Evolutionary conservation across 2,329 filamentous ascomycete species (phyloP), one percentile per base, ranked within the genome.

Genomic region (Stemphylium vesicarium): DNA sequence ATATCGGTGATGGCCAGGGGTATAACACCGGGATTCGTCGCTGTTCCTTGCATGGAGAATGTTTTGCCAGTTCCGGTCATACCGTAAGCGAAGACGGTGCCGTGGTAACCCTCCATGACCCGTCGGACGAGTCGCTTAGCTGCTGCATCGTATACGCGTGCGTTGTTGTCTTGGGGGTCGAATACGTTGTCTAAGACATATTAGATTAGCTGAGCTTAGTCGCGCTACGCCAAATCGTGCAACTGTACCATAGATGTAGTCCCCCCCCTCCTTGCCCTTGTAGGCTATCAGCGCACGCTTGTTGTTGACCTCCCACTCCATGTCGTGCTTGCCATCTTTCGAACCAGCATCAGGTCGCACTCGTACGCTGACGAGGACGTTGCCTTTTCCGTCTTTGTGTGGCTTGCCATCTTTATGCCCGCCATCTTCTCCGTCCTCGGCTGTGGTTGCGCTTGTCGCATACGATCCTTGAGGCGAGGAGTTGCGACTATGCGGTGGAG

Each of bases 11-110:
- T 98, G 35, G 95, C 95, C 35, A 98, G 82, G 6, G 95, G 95
- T 51, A 99, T 99, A 24, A 99, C 95, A 79, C 95, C 95, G 1
- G 95, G 95, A 35, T 92, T 96, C 2, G 91, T 91, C 40, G 93
- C 92, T 10, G 95, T 99, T 66, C 95, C 95, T 80, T 99, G 95
- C 95, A 99, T 99, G 35, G 94, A 98, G 75, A 98, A 99, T 0
- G 95, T 99, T 80, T 99, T 99, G 65, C 95, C 95, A 0, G 95
- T 98, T 59, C 95, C 95, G 4, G 95, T 99, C 93, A 98, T 98
- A 71, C 95, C 95, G 75, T 99, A 99, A 15, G 94, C 94, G 74
- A 99, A 98, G 20, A 99, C 95, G 1, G 95, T 99, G 55, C 94
- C 95, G 70, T 98, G 94, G 74, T 98, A 99, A 37, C 95, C 95